phyloP scores from a whole-genome alignment of 179 eudicot species.

The Drosera spatulata region DNA sequence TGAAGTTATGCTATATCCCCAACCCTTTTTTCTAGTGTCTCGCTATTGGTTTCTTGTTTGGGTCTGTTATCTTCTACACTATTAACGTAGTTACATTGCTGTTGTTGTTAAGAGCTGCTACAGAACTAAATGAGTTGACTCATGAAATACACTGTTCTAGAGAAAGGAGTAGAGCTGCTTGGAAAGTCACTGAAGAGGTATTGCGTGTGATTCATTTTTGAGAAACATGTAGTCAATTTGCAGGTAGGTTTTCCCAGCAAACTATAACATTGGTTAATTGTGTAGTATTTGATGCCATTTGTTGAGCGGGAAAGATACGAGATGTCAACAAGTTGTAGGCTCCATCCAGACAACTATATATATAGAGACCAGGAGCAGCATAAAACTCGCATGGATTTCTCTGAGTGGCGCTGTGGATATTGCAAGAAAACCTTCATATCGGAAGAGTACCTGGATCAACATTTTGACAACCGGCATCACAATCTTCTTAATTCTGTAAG shows the following conservation, averaged over 20 bases:
- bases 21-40: no score
- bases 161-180: conserved; percentile 63
- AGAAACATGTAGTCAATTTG: background rate
- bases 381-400: conserved; percentile 60
- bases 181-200: conserved; percentile 62
- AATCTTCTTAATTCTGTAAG: conserved; percentile 80
- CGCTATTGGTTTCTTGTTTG: no score
- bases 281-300: conserved; percentile 88
- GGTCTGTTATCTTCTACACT: no score
- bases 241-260: background rate
- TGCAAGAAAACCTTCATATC: conserved; percentile 79
- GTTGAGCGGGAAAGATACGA: conserved; percentile 73
- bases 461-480: conserved; percentile 71
- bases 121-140: conserved; percentile 18
- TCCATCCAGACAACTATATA: conserved; percentile 84
- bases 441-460: conserved; percentile 76
- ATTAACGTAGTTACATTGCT: no score
- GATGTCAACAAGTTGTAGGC: conserved; percentile 53
- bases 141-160: conserved; percentile 67
- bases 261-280: background rate
- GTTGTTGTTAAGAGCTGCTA: conserved; percentile 23
- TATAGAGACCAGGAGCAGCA: conserved; percentile 90
- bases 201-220: background rate
- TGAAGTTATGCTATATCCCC: no score
- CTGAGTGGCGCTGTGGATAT: conserved; percentile 90